phyloP scores from a whole-genome alignment of 192 early-diverging fungal genomes.

The Coemansia sp. region DNA sequence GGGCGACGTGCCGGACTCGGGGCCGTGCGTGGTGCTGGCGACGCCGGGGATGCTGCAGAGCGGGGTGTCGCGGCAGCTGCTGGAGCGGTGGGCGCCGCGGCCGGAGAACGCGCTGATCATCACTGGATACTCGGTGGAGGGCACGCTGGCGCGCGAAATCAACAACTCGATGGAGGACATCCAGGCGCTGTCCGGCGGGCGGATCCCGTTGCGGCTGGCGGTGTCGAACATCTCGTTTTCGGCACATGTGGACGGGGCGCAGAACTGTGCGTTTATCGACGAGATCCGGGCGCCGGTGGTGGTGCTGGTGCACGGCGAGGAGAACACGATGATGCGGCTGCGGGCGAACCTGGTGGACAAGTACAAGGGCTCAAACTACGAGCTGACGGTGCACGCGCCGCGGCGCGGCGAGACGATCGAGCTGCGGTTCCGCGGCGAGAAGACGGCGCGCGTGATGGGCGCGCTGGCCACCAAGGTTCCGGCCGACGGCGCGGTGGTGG shows the following conservation, averaged over 20 bases:
- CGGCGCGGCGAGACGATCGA: slow-evolving; percentile 84
- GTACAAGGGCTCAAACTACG: slow-evolving; percentile 73
- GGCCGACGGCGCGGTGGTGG: slow-evolving; percentile 58
- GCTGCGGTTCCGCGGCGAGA: slow-evolving; percentile 92
- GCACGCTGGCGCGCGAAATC: slow-evolving; percentile 80
- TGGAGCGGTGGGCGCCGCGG: slow-evolving; percentile 93
- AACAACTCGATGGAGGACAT: slow-evolving; percentile 87
- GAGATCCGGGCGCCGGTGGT: slow-evolving; percentile 88
- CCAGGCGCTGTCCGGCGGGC: slow-evolving; percentile 70
- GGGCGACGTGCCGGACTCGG: slow-evolving; percentile 85
- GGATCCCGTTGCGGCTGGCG: slow-evolving; percentile 72
- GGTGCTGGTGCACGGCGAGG: slow-evolving; percentile 93
- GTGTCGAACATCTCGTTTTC: slow-evolving; percentile 97
- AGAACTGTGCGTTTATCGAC: slow-evolving; percentile 96
- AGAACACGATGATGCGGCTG: slow-evolving; percentile 89
- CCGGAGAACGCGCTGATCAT: slow-evolving; percentile 90
- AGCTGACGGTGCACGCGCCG: slow-evolving; percentile 82
- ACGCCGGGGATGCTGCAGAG: slow-evolving; percentile 97
- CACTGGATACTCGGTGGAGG: slow-evolving; percentile 97
- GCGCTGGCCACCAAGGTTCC: slow-evolving; percentile 72
- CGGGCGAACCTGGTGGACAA: slow-evolving; percentile 79
- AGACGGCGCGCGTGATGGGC: slow-evolving; percentile 85
- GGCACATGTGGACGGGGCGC: slow-evolving; percentile 94
- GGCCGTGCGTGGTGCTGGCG: slow-evolving; percentile 98
- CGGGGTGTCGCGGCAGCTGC: slow-evolving; percentile 89